Base-by-base conservation (phyloP, 1,284 basidiomycete genomes). In the Wolfiporia cocos region DNA sequence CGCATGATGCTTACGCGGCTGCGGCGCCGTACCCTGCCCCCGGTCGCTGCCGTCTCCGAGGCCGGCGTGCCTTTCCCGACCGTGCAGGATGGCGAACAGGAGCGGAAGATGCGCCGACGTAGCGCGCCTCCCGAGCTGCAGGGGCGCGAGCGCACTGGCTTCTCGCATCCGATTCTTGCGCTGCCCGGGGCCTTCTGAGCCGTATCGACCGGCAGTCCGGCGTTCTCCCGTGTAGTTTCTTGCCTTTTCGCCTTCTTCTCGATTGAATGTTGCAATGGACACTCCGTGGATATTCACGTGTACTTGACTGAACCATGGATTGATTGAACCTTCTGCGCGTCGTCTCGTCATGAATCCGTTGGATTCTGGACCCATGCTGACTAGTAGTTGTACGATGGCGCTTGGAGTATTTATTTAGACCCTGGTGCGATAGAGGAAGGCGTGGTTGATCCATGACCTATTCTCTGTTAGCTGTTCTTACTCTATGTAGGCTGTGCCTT, bases 1-100 rank as follows among this genome's bases (percentile, higher is more conserved):
- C 67, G 70, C 43, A 69, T 77, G 51, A 85, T 87, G 83, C 68
- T 86, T 42, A 70, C 68, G 24, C 75, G 75, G 12, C 68, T 86
- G 46, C 68, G 70, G 48, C 71, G 76, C 39, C 74, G 81, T 52
- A 76, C 71, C 7, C 47, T 69, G 39, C 63, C 68, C 4, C 30
- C 63, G 49, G 19, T 46, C 42, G 40, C 52, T 22, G 39, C 46
- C 14, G 49, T 51, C 14, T 49, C 51, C 31, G 38, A 38, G 14
- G 60, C 62, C 24, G 51, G 54, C 26, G 59, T 56, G 11, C 17
- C 15, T 10, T 17, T 28, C 56, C 41, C 44, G 47, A 44, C 39
- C 29, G 36, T 17, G 11, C n/a, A n/a, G n/a, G 44, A 54, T 31
- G 58, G 55, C 15, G 60, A 62, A 20, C 53, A 54, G 26, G 65